These are phyloP conservation scores for Microascus cirrosus DNA, from an alignment of 2,329 filamentous ascomycete genomes.

Conservation along the genomic window DNA sequence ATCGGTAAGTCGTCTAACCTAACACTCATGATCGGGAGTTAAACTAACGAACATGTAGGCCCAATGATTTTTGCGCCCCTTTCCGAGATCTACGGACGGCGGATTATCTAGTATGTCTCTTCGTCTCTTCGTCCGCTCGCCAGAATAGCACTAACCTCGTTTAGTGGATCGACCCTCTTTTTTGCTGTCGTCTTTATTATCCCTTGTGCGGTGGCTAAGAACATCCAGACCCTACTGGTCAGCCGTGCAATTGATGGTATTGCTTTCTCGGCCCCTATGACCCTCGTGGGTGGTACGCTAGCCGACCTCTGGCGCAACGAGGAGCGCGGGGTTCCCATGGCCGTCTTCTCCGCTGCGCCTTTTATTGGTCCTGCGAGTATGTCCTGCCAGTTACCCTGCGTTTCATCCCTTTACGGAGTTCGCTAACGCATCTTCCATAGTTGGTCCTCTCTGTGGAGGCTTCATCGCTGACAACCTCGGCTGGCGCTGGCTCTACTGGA, in stretches of 20 bases:
- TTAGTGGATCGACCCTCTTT: slow-evolving; percentile 47
- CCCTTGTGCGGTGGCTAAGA: slow-evolving; percentile 65
- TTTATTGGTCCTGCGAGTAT: slow-evolving; percentile 67
- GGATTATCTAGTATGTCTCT: slow-evolving; percentile 49
- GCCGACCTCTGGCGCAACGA: slow-evolving; percentile 79
- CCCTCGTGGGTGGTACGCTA: slow-evolving; percentile 69
- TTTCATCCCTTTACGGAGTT: not conserved
- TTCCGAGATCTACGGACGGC: slow-evolving; percentile 63
- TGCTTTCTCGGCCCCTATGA: slow-evolving; percentile 79
- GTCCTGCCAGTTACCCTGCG: slow-evolving; percentile 8
- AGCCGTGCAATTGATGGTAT: slow-evolving; percentile 72
- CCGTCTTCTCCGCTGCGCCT: slow-evolving; percentile 71
- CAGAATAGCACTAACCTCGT: not conserved
- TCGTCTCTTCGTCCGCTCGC: not conserved
- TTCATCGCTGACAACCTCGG: slow-evolving; percentile 59
- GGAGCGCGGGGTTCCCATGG: slow-evolving; percentile 79
- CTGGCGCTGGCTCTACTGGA: slow-evolving; percentile 83
- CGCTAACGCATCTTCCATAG: slow-evolving; percentile 12
- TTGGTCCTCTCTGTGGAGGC: slow-evolving; percentile 66
- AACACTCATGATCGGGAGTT: not conserved
- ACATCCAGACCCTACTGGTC: slow-evolving; percentile 65
- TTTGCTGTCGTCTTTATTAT: slow-evolving; percentile 70
- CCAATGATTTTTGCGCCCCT: slow-evolving; percentile 73
- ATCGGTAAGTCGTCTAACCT: slow-evolving; percentile 36
- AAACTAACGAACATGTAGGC: slow-evolving; percentile 23